phyloP scores from a whole-genome alignment of 2,329 filamentous ascomycete species.

The Ophiostoma sp. region DNA sequence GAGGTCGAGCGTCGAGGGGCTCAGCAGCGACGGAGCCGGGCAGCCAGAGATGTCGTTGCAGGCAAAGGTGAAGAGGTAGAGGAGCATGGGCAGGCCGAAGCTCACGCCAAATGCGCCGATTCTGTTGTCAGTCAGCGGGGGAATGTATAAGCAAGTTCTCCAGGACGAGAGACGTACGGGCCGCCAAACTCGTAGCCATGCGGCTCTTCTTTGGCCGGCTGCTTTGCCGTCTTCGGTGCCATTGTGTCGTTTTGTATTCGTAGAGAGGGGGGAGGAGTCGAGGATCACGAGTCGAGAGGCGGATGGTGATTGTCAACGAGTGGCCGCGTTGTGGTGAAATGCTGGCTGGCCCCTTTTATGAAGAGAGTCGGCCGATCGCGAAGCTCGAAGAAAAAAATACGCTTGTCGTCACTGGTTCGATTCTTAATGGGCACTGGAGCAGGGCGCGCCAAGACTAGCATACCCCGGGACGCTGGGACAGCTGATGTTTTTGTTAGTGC shows the following conservation, averaged over 20 bases:
- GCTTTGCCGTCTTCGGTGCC: constrained; percentile 17
- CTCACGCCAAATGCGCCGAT: constrained; percentile 72
- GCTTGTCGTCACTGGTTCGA: constrained; percentile 5
- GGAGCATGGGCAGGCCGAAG: constrained; percentile 70
- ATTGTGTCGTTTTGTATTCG: constrained; percentile 5
- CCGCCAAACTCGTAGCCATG: constrained; percentile 50
- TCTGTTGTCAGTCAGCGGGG: constrained; percentile 39
- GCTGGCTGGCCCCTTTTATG: constrained; percentile 2
- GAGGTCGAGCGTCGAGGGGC: constrained; percentile 64
- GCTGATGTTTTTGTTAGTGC: constrained; percentile 12
- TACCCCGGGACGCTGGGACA: constrained; percentile 13
- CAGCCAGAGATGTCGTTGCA: constrained; percentile 94
- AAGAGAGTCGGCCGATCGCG: not conserved
- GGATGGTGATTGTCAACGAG: not conserved
- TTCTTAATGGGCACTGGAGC: not conserved
- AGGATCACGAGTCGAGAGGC: not conserved
- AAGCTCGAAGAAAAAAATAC: not conserved
- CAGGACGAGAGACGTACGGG: constrained; percentile 38
- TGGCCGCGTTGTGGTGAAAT: not conserved
- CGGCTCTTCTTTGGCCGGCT: constrained; percentile 15
- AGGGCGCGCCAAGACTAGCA: constrained; percentile 6
- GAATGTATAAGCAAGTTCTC: not conserved
- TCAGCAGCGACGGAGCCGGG: constrained; percentile 73
- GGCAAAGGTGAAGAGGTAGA: constrained; percentile 73
- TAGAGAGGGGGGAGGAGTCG: not conserved